Evolutionary conservation across 805 yeast genomes (phyloP).

Genomic region (Candida anglica): DNA sequence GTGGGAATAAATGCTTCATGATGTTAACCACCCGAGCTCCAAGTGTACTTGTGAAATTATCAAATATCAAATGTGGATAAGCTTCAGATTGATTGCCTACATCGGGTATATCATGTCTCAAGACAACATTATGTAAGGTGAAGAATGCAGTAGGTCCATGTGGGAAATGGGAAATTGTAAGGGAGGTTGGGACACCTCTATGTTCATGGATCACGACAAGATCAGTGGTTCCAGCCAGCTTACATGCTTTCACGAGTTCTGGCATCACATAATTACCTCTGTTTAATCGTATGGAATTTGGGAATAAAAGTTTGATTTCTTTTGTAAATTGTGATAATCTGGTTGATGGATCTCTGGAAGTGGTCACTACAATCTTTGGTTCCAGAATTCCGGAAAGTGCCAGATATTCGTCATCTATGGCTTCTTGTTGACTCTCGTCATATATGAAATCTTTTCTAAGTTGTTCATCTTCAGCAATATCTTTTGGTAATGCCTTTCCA

Average conservation of each 20-base stretch:
- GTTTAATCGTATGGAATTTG: slow-evolving; percentile 83
- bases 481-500: slow-evolving; percentile 88
- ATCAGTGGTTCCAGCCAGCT: slow-evolving; percentile 78
- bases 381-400: slow-evolving; percentile 84
- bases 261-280: slow-evolving; percentile 92
- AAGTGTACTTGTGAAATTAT: slow-evolving; percentile 74
- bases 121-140: slow-evolving; percentile 88
- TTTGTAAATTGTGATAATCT: slow-evolving; percentile 87
- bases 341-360: slow-evolving; percentile 87
- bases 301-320: slow-evolving; percentile 85
- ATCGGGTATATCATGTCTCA: slow-evolving; percentile 86
- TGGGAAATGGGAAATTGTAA: slow-evolving; percentile 92
- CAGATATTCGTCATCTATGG: slow-evolving; percentile 89
- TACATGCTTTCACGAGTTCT: slow-evolving; percentile 78
- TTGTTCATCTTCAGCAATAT: slow-evolving; percentile 80
- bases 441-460: slow-evolving; percentile 78
- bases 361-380: slow-evolving; percentile 88
- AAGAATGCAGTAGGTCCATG: slow-evolving; percentile 97
- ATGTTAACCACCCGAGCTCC: slow-evolving; percentile 81
- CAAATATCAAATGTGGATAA: slow-evolving; percentile 91
- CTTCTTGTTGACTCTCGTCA: slow-evolving; percentile 71
- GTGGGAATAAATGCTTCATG: slow-evolving; percentile 88
- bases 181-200: slow-evolving; percentile 95
- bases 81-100: slow-evolving; percentile 88
- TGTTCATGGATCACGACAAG: slow-evolving; percentile 88